Evolutionary conservation across 1,284 basidiomycete species (phyloP).

Genomic region (Tremellales sp.): DNA sequence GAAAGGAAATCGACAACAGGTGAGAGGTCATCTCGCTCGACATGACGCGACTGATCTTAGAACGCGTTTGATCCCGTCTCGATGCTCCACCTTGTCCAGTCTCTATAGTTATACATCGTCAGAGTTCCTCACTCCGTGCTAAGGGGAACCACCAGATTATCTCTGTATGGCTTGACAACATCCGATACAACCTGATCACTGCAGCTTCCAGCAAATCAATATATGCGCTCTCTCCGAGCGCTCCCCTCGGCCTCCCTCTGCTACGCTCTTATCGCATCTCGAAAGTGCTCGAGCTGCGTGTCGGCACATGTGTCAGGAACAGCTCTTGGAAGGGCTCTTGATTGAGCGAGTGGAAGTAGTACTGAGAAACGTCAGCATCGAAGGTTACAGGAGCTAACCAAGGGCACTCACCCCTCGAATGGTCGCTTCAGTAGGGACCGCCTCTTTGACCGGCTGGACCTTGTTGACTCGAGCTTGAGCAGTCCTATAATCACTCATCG

Average conservation of each 20-base stretch:
- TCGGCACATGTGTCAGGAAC: constrained; percentile 48
- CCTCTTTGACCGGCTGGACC: constrained; percentile 8
- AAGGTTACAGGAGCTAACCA: not conserved
- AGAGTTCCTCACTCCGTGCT: no score
- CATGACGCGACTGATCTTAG: not conserved
- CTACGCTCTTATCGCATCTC: constrained; percentile 52
- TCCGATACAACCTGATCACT: no score
- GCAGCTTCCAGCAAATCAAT: no score
- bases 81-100: not conserved
- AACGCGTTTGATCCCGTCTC: not conserved
- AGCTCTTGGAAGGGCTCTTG: constrained; percentile 51
- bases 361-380: constrained; percentile 40
- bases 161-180: no score
- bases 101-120: not conserved
- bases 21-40: not conserved
- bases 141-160: no score
- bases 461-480: constrained; percentile 5
- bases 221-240: no score
- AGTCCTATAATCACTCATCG: not conserved
- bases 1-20: not conserved
- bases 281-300: constrained; percentile 36
- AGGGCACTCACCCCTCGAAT: constrained; percentile 36
- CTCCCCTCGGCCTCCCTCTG: no score
- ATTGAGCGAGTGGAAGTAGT: constrained; percentile 75
- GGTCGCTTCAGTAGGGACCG: constrained; percentile 30